A percentile compares a stretch with the other conserved stretches of the same genome.
These are phyloP conservation scores for Magnaporthiopsis rhizophila DNA, from an alignment of 2,329 filamentous ascomycete genomes.

Conservation along the genomic window DNA sequence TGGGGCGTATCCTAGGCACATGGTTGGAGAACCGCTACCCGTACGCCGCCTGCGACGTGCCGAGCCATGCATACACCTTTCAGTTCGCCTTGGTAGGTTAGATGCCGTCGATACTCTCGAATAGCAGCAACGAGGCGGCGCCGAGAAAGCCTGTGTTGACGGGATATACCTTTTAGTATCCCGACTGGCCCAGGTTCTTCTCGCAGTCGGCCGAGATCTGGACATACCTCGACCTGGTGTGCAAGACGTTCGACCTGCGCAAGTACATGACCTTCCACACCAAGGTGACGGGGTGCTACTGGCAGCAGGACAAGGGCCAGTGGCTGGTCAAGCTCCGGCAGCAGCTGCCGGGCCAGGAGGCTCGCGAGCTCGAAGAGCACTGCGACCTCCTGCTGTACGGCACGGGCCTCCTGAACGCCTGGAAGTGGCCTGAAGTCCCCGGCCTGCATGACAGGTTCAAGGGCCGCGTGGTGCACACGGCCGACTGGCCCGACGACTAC, in stretches of 20 bases:
- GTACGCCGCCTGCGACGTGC: slow-evolving; percentile 31
- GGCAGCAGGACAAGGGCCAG: slow-evolving; percentile 32
- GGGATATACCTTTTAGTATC: slow-evolving; percentile 15
- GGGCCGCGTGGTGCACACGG: slow-evolving; percentile 21
- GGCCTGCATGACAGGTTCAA: slow-evolving; percentile 23
- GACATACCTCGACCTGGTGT: slow-evolving; percentile 24
- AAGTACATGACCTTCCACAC: slow-evolving; percentile 35
- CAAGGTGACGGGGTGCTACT: slow-evolving; percentile 31
- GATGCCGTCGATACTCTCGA: too few species aligned
- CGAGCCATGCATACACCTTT: slow-evolving; percentile 31
- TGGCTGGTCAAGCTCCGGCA: slow-evolving; percentile 26
- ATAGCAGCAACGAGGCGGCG: too few species aligned
- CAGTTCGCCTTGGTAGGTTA: slow-evolving; percentile 11
- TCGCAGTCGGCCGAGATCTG: slow-evolving; percentile 15
- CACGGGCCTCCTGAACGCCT: slow-evolving; percentile 16
- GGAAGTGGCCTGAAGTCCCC: slow-evolving; percentile 18
- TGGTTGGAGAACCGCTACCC: slow-evolving; percentile 44
- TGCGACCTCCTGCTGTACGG: slow-evolving; percentile 14
- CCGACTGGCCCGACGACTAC: slow-evolving; percentile 18
- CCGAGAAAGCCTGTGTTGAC: too few species aligned
- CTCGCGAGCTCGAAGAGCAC: slow-evolving; percentile 10
- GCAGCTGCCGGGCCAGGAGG: slow-evolving; percentile 13
- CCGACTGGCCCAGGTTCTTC: slow-evolving; percentile 23
- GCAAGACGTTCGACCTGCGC: slow-evolving; percentile 23
- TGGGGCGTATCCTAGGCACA: slow-evolving; percentile 31